phyloP scores from a whole-genome alignment of 2,329 filamentous ascomycete genomes.

The Aureobasidium sp. region DNA sequence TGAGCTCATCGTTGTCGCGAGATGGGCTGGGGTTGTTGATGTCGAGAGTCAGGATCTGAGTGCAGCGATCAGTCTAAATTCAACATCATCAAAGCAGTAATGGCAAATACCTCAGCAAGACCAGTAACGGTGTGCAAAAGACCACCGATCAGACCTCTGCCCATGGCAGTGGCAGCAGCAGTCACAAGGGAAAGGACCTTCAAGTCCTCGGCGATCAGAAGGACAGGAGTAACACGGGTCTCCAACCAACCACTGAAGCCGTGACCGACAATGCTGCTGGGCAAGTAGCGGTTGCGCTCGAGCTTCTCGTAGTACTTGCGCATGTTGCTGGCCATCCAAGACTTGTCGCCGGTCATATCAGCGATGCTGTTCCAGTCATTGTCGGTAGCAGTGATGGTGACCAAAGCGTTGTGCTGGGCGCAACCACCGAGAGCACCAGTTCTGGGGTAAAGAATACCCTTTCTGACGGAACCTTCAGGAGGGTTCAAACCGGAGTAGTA shows the following conservation, averaged over 20 bases:
- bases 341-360: slow-evolving; percentile 51
- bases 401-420: slow-evolving; percentile 55
- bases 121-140: slow-evolving; percentile 37
- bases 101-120: slow-evolving; percentile 29
- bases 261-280: slow-evolving; percentile 40
- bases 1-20: slow-evolving; percentile 42
- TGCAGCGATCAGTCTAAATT: not conserved
- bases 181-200: slow-evolving; percentile 48
- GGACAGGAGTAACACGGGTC: slow-evolving; percentile 46
- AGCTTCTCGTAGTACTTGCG: slow-evolving; percentile 48
- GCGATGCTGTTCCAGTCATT: slow-evolving; percentile 55
- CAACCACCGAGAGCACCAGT: slow-evolving; percentile 53
- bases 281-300: slow-evolving; percentile 48
- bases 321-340: slow-evolving; percentile 55
- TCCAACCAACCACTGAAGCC: slow-evolving; percentile 53
- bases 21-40: slow-evolving; percentile 27
- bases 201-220: slow-evolving; percentile 45
- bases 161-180: slow-evolving; percentile 45
- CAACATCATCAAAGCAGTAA: rapidly evolving
- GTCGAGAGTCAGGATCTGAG: slow-evolving; percentile 40
- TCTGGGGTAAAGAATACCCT: slow-evolving; percentile 54
- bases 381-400: slow-evolving; percentile 52
- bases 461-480: slow-evolving; percentile 44
- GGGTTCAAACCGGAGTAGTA: slow-evolving; percentile 49
- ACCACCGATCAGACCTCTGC: slow-evolving; percentile 26